Evolutionary conservation across 345 rosid species (phyloP), one percentile per base, ranked within the genome.

Genomic region (Ceriops zippeliana): DNA sequence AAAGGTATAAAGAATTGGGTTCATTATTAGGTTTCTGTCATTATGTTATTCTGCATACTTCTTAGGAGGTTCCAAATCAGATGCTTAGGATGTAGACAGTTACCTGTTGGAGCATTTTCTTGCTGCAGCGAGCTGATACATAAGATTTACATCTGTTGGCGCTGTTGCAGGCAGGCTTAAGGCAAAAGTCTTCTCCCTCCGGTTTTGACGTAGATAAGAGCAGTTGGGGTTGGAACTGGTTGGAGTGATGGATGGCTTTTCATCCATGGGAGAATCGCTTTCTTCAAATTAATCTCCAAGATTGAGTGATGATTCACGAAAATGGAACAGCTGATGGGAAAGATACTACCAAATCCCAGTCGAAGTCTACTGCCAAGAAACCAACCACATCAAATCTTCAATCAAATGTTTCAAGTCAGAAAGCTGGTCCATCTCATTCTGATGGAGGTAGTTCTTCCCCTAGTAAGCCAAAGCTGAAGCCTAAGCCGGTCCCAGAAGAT

Each of bases 221-320:
- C 89, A 90, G 88, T 82, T 96, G 99, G 99, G 99, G 98, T 61
- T 92, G 98, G 98, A 90, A 96, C 79, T 96, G 98, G 99, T 63
- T 96, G 79, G 99, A 96, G 81, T 83, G 99, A 81, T 96, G 99
- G 98, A 90, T 96, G 99, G 99, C 99, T 63, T 98, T 92, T 71
- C 98, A 98, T 47, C 98, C 97, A 53, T 92, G 99, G 98, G 98
- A 92, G 83, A 96, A 90, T 28, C 89, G 98, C 71, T 89, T 92
- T 85, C 98, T 92, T 30, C 98, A 92, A 76, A 85, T 76, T 69
- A 95, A 91, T 79, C 84, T 90, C 54, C 85, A 76, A 65, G 99
- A 92, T 61, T 96, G 91, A 47, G 87, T 82, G 16, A 87, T 70
- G 81, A 24, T 86, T 80, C 75, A 52, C 56, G 98, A 90, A 67